These are phyloP conservation scores for Schizosaccharomyces osmophilus DNA, from an alignment of 805 yeast genomes.

Conservation along the genomic window DNA sequence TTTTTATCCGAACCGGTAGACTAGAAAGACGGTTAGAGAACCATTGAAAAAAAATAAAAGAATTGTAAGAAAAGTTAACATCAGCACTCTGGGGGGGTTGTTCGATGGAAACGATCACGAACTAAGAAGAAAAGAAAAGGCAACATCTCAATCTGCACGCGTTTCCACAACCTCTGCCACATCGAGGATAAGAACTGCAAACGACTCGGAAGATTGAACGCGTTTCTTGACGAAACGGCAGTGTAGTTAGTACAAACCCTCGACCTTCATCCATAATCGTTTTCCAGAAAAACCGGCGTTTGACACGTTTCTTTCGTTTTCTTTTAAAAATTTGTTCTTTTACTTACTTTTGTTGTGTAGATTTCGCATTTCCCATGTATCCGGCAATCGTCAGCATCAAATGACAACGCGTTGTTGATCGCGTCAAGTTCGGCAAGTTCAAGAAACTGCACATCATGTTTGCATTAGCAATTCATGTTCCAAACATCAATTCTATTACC, in stretches of 20 bases:
- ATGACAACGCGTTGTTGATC: slow-evolving; percentile 64
- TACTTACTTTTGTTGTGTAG: slow-evolving; percentile 55
- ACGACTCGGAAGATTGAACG: too few relatives aligned
- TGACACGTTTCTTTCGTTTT: too few relatives aligned
- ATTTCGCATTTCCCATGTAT: slow-evolving; percentile 79
- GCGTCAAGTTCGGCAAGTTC: slow-evolving; percentile 84
- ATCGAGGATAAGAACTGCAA: too few relatives aligned
- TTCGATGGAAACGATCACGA: too few relatives aligned
- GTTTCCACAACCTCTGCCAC: background rate
- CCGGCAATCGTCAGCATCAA: slow-evolving; percentile 49
- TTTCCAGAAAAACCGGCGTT: too few relatives aligned
- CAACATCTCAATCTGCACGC: background rate
- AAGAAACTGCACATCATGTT: slow-evolving; percentile 31
- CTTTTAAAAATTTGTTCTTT: background rate
- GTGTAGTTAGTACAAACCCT: too few relatives aligned
- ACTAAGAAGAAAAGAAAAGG: too few relatives aligned
- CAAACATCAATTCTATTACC: background rate
- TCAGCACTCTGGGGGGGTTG: too few relatives aligned
- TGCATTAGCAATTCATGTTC: background rate
- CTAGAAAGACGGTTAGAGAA: background rate
- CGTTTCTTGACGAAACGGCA: too few relatives aligned
- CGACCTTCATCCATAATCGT: too few relatives aligned
- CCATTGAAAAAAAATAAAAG: background rate
- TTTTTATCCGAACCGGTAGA: slow-evolving; percentile 39
- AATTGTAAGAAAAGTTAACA: too few relatives aligned